Evolutionary conservation across 2,329 filamentous ascomycete species (phyloP).

Genomic region (Cytospora piceicola): DNA sequence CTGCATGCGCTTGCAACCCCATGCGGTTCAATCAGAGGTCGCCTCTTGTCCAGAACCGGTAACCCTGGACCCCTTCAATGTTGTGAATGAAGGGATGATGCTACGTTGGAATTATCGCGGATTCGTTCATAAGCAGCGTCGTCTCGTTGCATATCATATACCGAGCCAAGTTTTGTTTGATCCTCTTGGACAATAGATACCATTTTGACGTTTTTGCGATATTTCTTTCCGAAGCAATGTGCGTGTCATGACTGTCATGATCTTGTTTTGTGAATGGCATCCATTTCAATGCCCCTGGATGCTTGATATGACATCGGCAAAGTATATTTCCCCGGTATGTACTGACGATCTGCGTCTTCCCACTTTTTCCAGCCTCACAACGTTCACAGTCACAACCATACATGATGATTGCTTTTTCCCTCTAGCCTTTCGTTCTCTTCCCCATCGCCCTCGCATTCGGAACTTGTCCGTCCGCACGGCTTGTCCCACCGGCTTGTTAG

Average conservation of each 20-base stretch:
- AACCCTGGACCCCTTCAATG: not conserved
- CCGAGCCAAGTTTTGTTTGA: not conserved
- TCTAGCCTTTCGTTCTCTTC: not conserved
- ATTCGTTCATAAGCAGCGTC: not conserved
- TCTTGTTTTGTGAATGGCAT: not conserved
- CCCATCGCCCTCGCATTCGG: not conserved
- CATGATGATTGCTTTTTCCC: not conserved
- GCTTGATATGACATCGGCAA: not conserved
- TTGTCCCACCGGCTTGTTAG: not conserved
- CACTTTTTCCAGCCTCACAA: not conserved
- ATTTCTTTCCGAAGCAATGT: not conserved
- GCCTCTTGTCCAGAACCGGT: not conserved
- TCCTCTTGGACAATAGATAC: not conserved
- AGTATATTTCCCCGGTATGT: not conserved
- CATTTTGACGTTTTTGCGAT: not conserved
- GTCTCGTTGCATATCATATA: not conserved
- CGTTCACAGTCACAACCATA: no score
- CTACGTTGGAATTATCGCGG: not conserved
- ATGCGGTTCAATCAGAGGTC: not conserved
- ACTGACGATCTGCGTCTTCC: not conserved
- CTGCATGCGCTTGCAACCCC: not conserved
- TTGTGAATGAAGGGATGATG: not conserved
- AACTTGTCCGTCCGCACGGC: not conserved
- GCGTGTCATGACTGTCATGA: not conserved
- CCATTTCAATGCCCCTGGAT: no score